Evolutionary conservation across 305 asterid species (phyloP), one percentile per base, ranked within the genome.

Genomic region (Caryopteris hybrid): DNA sequence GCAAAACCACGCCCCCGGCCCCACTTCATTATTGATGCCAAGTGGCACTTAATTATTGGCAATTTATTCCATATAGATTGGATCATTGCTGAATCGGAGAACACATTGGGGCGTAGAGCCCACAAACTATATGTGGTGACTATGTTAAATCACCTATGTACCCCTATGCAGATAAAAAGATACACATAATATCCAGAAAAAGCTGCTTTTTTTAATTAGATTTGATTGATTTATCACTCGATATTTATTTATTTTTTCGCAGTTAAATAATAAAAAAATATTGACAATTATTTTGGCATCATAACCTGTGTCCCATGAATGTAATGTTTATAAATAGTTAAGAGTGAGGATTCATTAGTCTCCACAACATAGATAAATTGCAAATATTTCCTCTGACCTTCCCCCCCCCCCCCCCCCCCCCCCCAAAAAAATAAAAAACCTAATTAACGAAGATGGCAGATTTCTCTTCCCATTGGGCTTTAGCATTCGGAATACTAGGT

Each of bases 401-500:
- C n/a, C n/a, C n/a, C n/a, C n/a, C n/a, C n/a, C n/a, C n/a, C n/a
- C n/a, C n/a, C n/a, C n/a, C n/a, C n/a, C n/a, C n/a, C n/a, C n/a
- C n/a, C n/a, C n/a, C n/a, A n/a, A 18, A 9, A 29, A 25, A 10
- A 34, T n/a, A n/a, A n/a, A n/a, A n/a, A n/a, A n/a, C n/a, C n/a
- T 12, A 33, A n/a, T 11, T 6, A 33, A 7, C 18, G 8, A 23
- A 45, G 45, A 34, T 42, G 50, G 67, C 51, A 21, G 76, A 42
- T 22, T 57, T 57, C 53, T 69, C 81, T 57, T 68, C 73, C 52
- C 70, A 69, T 17, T 77, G 75, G 78, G 65, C 74, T 39, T 64
- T 76, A 16, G 75, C 65, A 56, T 77, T 77, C 58, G 81, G 78
- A 38, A 65, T 77, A 16, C 77, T 68, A 31, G 75, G 81, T 71